These are phyloP conservation scores for Pistacia atlantica DNA, from an alignment of 345 rosid species.

Conservation along the genomic window DNA sequence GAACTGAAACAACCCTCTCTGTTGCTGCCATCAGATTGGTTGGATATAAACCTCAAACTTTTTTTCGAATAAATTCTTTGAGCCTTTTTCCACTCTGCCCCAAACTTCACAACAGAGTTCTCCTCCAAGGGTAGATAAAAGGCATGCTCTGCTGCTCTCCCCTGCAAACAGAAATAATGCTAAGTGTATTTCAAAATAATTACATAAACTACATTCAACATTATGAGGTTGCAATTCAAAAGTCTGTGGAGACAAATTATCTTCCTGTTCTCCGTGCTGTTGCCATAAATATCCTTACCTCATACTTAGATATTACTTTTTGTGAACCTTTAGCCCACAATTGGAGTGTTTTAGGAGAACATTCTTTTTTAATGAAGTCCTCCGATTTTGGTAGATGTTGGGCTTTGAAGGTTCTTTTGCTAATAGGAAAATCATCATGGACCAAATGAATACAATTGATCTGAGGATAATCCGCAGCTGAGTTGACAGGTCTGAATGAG, in stretches of 20 bases:
- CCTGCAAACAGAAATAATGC: constrained; percentile 20
- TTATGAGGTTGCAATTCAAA: too few species aligned
- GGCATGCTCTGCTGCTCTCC: background rate
- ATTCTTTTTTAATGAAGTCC: background rate
- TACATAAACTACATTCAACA: background rate
- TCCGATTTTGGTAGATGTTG: constrained; percentile 1
- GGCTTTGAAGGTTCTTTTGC: constrained; percentile 14
- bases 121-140: background rate
- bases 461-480: constrained; percentile 1
- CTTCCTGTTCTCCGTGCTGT: background rate
- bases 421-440: constrained; percentile 7
- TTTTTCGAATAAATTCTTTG: background rate
- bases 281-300: constrained; percentile 10
- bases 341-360: background rate
- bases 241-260: background rate
- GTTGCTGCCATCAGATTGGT: background rate
- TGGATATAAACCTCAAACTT: background rate
- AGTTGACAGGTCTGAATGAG: background rate
- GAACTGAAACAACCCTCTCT: constrained; percentile 8
- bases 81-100: background rate
- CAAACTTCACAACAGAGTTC: constrained; percentile 5
- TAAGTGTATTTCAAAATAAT: background rate
- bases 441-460: background rate
- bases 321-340: background rate
- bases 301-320: constrained; percentile 9